Conservation (phyloP, 805 yeast species). For the Nakazawaea populi region DNA sequence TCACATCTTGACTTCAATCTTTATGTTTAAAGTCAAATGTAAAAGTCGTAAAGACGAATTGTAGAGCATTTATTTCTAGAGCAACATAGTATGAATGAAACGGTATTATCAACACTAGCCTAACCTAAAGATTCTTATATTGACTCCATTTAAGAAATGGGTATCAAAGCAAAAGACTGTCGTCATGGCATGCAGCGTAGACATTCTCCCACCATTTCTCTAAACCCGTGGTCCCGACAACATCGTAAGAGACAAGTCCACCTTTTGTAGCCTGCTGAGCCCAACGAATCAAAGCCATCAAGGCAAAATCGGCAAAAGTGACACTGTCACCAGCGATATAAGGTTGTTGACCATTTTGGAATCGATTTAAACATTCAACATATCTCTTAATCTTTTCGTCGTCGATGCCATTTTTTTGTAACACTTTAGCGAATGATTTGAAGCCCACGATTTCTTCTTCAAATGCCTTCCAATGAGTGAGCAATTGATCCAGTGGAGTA, state of each 20-base stretch:
- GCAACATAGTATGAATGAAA: no score
- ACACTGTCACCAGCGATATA: not conserved
- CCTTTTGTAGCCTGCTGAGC: not conserved
- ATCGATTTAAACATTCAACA: not conserved
- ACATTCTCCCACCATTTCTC: not conserved
- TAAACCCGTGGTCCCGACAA: not conserved
- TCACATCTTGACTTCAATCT: no score
- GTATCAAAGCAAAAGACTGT: not conserved
- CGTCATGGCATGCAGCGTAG: not conserved
- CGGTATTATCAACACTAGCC: no score
- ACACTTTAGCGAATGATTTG: not conserved
- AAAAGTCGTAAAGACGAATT: no score
- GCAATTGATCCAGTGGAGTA: not conserved
- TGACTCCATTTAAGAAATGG: no score
- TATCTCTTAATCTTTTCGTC: not conserved
- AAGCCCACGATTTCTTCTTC: not conserved
- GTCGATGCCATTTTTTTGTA: not conserved
- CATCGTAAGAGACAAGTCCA: not conserved
- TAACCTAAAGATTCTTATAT: no score
- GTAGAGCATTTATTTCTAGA: no score
- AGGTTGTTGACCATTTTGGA: not conserved
- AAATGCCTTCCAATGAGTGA: not conserved
- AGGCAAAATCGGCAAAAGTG: not conserved
- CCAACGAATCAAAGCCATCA: not conserved
- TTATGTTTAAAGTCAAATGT: no score